Evolutionary conservation across 768 basidiomycete genomes (phyloP), one percentile per base, ranked within the genome.

Genomic region (Rhodotorula toruloides): DNA sequence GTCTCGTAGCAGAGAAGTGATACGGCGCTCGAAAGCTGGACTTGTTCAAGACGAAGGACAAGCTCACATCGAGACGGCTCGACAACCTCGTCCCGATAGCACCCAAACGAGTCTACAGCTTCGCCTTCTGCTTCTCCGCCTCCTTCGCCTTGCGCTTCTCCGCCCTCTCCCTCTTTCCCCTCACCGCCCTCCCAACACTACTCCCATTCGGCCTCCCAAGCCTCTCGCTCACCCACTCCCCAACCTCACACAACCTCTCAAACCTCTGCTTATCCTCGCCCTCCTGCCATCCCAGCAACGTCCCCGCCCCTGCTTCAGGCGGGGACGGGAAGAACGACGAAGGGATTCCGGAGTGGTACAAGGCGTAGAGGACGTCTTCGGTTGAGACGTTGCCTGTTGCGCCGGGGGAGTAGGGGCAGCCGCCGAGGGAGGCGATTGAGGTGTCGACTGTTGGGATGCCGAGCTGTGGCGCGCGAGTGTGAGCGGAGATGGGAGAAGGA

Each of bases 311-410:
- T 6, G n/a, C 31, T 21, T 16, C 9, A n/a, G n/a, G n/a, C 0
- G 65, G 62, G 11, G 34, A 10, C 0, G 70, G 59, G 1, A 71
- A 48, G 1, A 83, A 79, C 8, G 84, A 84, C 8, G 80, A 82
- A 76, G 84, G 85, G 52, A 79, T 79, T 11, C 79, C 81, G 16
- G 85, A 86, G 56, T 79, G 85, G 72, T 81, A 83, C 13, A 98
- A 82, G 0, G 89, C 87, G 68, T 96, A 91, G 14, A 94, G 81
- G 1, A 94, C 52, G 62, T 70, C 81, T 70, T 98, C 93, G 0
- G 94, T 97, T 0, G 91, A 87, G 25, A 96, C 89, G 72, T 96
- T 96, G 22, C 94, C 93, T 0, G 91, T 92, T 21, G 93, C 92
- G 10, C 92, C 92, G 4, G 93, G 94, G 2, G 93, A 91, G 78